These are phyloP conservation scores for Cyberlindnera galapagoensis DNA, from an alignment of 805 yeast genomes.

Conservation along the genomic window DNA sequence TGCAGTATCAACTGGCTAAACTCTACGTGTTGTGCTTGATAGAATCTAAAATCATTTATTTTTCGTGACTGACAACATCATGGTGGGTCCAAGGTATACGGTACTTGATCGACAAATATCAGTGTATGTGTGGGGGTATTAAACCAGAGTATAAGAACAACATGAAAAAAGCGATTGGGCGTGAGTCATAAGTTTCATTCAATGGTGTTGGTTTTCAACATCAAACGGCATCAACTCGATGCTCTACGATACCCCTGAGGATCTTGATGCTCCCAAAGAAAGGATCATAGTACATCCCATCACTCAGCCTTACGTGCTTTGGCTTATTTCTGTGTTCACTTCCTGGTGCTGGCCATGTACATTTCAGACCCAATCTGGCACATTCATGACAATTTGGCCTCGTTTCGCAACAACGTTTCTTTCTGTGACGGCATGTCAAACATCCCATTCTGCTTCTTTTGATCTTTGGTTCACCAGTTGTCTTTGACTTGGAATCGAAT, in stretches of 20 bases:
- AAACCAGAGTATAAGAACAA: too few species aligned
- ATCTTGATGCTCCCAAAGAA: slow-evolving; percentile 54
- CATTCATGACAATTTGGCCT: slow-evolving; percentile 67
- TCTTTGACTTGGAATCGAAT: slow-evolving; percentile 1
- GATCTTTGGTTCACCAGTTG: slow-evolving; percentile 8
- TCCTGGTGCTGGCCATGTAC: slow-evolving; percentile 74
- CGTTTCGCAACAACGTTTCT: slow-evolving; percentile 72
- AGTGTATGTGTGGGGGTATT: too few species aligned
- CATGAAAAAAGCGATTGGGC: too few species aligned
- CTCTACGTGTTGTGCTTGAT: too few species aligned
- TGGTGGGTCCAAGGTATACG: too few species aligned
- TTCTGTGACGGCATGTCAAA: slow-evolving; percentile 68
- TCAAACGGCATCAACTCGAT: slow-evolving; percentile 22
- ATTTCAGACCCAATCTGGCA: slow-evolving; percentile 51
- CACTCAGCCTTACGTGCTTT: slow-evolving; percentile 41
- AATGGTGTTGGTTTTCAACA: too few species aligned
- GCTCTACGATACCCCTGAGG: slow-evolving; percentile 55
- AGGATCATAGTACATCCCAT: slow-evolving; percentile 49
- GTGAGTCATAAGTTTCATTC: too few species aligned
- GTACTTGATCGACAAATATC: too few species aligned
- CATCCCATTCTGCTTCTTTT: slow-evolving; percentile 67
- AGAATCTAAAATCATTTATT: too few species aligned
- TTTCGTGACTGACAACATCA: too few species aligned
- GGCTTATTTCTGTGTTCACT: slow-evolving; percentile 37
- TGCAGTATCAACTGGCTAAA: too few species aligned